Evolutionary conservation across 345 rosid genomes (phyloP).

Genomic region (Boechera stricta): DNA sequence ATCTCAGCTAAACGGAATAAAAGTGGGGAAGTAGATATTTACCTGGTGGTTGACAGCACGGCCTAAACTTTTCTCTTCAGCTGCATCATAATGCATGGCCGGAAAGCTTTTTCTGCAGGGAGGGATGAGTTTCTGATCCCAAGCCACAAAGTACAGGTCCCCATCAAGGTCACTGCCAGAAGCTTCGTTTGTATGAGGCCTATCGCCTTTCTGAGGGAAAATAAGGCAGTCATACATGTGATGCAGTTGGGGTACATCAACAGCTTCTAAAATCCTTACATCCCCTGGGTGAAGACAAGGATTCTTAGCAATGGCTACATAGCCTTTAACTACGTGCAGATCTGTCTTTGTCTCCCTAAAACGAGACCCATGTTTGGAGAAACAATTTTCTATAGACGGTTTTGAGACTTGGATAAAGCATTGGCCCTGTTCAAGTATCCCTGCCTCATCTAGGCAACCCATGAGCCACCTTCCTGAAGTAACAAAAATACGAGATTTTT

Average conservation of each 20-base stretch:
- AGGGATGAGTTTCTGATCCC: slow-evolving; percentile 91
- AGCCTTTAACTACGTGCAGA: slow-evolving; percentile 65
- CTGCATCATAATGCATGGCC: slow-evolving; percentile 73
- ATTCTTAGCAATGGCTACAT: slow-evolving; percentile 79
- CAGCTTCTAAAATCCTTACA: slow-evolving; percentile 87
- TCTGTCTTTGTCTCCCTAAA: slow-evolving; percentile 61
- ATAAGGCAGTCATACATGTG: slow-evolving; percentile 86
- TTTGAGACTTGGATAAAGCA: slow-evolving; percentile 88
- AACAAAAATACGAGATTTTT: slow-evolving; percentile 85
- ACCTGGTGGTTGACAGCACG: slow-evolving; percentile 73
- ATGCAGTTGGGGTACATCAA: slow-evolving; percentile 72
- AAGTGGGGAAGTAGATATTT: slow-evolving; percentile 21
- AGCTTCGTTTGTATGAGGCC: slow-evolving; percentile 91
- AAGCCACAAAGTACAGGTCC: slow-evolving; percentile 85
- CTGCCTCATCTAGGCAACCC: slow-evolving; percentile 93
- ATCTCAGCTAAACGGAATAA: slow-evolving; percentile 4
- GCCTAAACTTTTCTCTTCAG: slow-evolving; percentile 38
- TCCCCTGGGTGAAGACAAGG: slow-evolving; percentile 98
- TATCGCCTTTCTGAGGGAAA: slow-evolving; percentile 88
- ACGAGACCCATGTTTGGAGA: slow-evolving; percentile 76
- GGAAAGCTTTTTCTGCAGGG: slow-evolving; percentile 70
- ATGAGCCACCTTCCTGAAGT: slow-evolving; percentile 86
- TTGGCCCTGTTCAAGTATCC: slow-evolving; percentile 80
- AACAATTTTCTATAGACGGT: slow-evolving; percentile 74
- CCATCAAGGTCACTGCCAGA: slow-evolving; percentile 99